Conservation (phyloP, 352 stramenopile genomes). For the Phytopythium sindhum region DNA sequence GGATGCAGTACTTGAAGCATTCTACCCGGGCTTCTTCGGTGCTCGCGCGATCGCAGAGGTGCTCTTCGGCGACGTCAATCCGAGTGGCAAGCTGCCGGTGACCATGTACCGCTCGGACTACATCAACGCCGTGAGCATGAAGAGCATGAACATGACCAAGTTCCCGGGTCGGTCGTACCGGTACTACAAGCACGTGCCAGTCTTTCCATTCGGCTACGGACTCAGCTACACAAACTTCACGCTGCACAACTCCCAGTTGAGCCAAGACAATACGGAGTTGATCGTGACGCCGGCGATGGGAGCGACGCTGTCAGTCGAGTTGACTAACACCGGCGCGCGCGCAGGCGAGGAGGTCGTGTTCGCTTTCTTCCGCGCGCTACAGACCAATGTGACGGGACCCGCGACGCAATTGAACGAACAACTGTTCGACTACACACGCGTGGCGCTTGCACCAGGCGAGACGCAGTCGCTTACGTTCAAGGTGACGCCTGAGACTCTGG, state of each 20-base stretch:
- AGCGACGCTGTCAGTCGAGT: slow-evolving; percentile 42
- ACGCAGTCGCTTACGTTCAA: slow-evolving; percentile 35
- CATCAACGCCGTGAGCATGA: slow-evolving; percentile 69
- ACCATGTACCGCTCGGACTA: slow-evolving; percentile 87
- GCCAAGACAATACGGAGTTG: slow-evolving; percentile 8
- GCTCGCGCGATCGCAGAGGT: slow-evolving; percentile 75
- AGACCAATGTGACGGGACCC: slow-evolving; percentile 48
- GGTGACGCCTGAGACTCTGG: slow-evolving; percentile 44
- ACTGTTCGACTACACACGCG: slow-evolving; percentile 63
- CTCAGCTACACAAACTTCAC: slow-evolving; percentile 89
- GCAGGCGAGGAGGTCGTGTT: slow-evolving; percentile 74
- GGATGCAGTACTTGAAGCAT: slow-evolving; percentile 69
- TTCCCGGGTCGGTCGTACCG: slow-evolving; percentile 89
- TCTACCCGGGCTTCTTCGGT: slow-evolving; percentile 84
- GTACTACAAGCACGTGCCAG: slow-evolving; percentile 87
- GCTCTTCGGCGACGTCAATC: slow-evolving; percentile 80
- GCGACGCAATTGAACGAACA: slow-evolving; percentile 72
- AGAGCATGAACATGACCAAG: slow-evolving; percentile 89
- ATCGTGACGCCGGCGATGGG: slow-evolving; percentile 33
- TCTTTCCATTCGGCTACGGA: slow-evolving; percentile 90
- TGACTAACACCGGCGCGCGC: slow-evolving; percentile 55
- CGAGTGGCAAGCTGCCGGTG: slow-evolving; percentile 78
- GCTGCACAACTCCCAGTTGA: slow-evolving; percentile 10
- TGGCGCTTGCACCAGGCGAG: slow-evolving; percentile 40
- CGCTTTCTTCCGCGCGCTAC: slow-evolving; percentile 69